phyloP scores from a whole-genome alignment of 345 rosid species.

The Aurinia saxatilis region DNA sequence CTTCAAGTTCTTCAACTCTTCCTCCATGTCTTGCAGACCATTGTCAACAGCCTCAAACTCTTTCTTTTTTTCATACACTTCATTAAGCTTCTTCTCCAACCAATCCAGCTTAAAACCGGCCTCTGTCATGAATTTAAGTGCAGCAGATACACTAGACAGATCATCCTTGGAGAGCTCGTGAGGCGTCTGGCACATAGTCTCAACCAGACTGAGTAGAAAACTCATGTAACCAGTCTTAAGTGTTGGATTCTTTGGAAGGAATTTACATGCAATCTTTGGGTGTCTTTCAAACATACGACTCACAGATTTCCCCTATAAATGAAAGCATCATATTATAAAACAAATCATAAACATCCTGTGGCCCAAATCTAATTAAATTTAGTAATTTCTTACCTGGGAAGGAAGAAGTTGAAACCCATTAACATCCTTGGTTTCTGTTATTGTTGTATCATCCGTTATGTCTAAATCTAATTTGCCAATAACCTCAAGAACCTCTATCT shows the following conservation, averaged over 20 bases:
- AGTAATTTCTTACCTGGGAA: not conserved
- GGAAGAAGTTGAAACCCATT: not conserved
- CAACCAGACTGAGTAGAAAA: constrained; percentile 9
- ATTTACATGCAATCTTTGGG: constrained; percentile 9
- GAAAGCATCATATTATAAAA: not conserved
- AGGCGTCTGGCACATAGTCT: constrained; percentile 11
- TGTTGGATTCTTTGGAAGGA: not conserved
- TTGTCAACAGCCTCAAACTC: not conserved
- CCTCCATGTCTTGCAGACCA: not conserved
- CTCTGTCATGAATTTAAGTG: not conserved
- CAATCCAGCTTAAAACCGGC: constrained; percentile 23
- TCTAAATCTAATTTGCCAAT: not conserved
- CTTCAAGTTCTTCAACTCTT: not conserved
- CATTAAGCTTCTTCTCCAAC: constrained; percentile 12
- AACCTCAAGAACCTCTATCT: constrained; percentile 28
- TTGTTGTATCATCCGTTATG: not conserved
- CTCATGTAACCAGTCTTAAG: constrained; percentile 20
- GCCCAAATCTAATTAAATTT: not conserved
- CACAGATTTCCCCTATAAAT: not conserved
- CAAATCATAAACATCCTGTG: not conserved
- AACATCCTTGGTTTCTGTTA: not conserved
- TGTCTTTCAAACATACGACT: constrained; percentile 14
- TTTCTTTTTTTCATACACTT: not conserved
- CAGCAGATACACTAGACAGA: not conserved
- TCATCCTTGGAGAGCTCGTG: not conserved